Conservation (phyloP, 805 yeast genomes). For the Saccharomycopsis amapae region DNA sequence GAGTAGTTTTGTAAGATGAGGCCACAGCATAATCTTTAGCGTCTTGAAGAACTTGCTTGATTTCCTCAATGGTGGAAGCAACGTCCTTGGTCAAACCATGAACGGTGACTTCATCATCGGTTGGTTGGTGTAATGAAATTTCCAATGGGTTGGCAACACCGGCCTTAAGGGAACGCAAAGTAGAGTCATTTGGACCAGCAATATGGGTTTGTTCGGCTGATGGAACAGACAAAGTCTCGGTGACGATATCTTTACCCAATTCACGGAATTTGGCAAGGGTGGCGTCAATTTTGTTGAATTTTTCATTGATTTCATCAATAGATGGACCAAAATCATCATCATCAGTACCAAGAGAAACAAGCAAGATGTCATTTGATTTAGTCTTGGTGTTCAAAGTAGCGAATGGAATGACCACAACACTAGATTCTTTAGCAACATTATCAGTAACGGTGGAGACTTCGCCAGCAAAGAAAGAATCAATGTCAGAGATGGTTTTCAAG, state of each 20-base stretch:
- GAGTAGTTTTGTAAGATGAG: conserved; percentile 36
- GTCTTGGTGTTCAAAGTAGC: conserved; percentile 38
- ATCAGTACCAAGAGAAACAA: conserved; percentile 40
- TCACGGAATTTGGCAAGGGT: conserved; percentile 53
- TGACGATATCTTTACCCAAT: conserved; percentile 45
- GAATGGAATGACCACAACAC: conserved; percentile 54
- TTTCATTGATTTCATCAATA: conserved; percentile 47
- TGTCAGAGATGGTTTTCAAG: conserved; percentile 50
- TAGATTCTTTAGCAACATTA: conserved; percentile 36
- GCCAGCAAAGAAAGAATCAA: conserved; percentile 53
- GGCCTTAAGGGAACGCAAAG: conserved; percentile 38
- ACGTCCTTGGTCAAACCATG: conserved; percentile 69
- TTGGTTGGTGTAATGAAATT: conserved; percentile 43
- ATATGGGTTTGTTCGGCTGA: conserved; percentile 50
- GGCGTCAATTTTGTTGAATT: conserved; percentile 46
- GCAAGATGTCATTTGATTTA: conserved; percentile 38
- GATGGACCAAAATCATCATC: conserved; percentile 70
- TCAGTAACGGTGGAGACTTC: conserved; percentile 36
- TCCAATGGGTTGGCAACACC: conserved; percentile 32
- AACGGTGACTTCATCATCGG: conserved; percentile 50
- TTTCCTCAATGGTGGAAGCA: conserved; percentile 41
- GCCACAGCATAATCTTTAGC: conserved; percentile 43
- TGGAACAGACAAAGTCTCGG: conserved; percentile 45
- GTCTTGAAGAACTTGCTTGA: conserved; percentile 49
- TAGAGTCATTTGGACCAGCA: conserved; percentile 54